Evolutionary conservation across 176 grass and related monocot genomes (phyloP), one percentile per base, ranked within the genome.

Genomic region (Bonia amplexicaulis): DNA sequence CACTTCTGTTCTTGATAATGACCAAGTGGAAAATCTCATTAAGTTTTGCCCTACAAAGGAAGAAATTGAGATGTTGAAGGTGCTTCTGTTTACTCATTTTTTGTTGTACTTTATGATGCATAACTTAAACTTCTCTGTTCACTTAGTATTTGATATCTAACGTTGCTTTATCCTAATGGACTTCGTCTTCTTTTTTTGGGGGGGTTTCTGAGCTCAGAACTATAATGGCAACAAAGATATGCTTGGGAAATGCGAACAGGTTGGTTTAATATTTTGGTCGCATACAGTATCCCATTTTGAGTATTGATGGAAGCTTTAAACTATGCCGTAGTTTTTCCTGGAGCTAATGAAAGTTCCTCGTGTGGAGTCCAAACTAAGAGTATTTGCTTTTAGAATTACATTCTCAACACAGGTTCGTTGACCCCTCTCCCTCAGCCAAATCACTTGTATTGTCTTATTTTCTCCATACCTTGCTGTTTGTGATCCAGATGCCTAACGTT

Each of bases 181-280:
- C 1, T 25, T 60, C 3, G 7, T 25, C 57, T 25, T 60, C n/a
- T 25, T 60, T 22, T 60, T 5, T 58, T 12, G 45, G 7, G 55
- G 55, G 0, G 55, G 55, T 1, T 58, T 58, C 55, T 79, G 35
- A 44, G 27, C 75, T 88, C 87, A 98, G 96, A 91, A 78, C 66
- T 95, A 98, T 54, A 89, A 74, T 33, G 91, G 93, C 55, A 98
- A 92, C 77, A 98, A 90, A 85, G 96, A 95, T 88, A 90, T 95
- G 89, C 96, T 98, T 80, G 96, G 96, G 78, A 93, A 89, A 90
- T 98, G 96, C 10, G 96, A 98, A 90, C 96, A 98, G 96, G 96
- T 95, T 80, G 78, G 80, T 88, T 87, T 81, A 35, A 80, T 80
- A 73, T 84, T 75, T 63, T 59, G 3, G 20, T 64, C 83, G 66